Evolutionary conservation across 164 flowering plant genomes (phyloP).

Genomic region (Hamamelis virginiana): DNA sequence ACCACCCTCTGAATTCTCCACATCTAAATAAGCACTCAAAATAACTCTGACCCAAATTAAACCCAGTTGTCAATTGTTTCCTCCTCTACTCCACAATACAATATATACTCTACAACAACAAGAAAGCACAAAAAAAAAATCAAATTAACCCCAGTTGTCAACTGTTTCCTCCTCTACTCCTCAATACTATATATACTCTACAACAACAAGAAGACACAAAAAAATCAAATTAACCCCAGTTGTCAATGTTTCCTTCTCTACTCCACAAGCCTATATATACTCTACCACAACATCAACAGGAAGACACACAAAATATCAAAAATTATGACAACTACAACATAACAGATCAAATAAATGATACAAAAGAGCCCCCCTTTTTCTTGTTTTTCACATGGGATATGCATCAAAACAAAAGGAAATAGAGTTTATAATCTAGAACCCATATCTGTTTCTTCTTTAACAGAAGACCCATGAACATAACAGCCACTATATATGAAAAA

Average conservation of each 20-base stretch:
- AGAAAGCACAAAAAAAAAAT: no score
- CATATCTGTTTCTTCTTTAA: constrained; percentile 8
- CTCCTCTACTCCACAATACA: background rate
- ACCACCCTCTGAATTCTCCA: constrained; percentile 13
- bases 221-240: background rate
- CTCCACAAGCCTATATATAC: background rate
- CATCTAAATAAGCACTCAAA: background rate
- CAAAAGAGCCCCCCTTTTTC: background rate
- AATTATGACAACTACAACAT: background rate
- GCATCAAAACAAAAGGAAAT: background rate
- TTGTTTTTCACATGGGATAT: background rate
- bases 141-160: background rate
- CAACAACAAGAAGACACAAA: no score
- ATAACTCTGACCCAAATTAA: background rate
- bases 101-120: background rate
- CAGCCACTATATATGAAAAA: constrained; percentile 8
- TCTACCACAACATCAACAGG: constrained; percentile 4
- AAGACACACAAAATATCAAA: background rate
- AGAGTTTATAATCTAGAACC: background rate
- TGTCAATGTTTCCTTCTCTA: background rate
- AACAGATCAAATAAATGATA: constrained; percentile 15
- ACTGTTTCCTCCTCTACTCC: background rate
- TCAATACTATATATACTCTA: background rate
- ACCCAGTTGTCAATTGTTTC: background rate
- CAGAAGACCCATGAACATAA: constrained; percentile 9